Evolutionary conservation across 2,329 filamentous ascomycete genomes (phyloP).

Genomic region (Diaporthe vaccinii): DNA sequence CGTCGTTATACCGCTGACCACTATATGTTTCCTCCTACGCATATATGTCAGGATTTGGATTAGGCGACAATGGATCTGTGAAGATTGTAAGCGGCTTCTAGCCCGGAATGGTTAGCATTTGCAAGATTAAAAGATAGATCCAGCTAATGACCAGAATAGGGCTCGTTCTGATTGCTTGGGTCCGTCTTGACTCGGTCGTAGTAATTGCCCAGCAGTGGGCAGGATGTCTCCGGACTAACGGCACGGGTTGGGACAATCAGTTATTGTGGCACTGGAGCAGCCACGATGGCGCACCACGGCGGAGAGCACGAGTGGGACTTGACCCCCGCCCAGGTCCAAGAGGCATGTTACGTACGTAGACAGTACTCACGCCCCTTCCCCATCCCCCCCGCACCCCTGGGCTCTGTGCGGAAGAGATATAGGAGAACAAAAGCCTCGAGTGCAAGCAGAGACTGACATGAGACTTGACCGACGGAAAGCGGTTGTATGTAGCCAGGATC

Average conservation of each 20-base stretch:
- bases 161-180: conserved; percentile 7
- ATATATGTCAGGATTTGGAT: conserved; percentile 10
- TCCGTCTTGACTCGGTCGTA: not conserved
- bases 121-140: not conserved
- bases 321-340: not conserved
- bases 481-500: conserved; percentile 21
- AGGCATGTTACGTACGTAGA: conserved; percentile 16
- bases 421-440: not conserved
- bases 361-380: not conserved
- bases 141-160: conserved; percentile 1
- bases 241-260: conserved; percentile 1
- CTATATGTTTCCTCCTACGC: conserved; percentile 7
- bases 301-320: conserved; percentile 20
- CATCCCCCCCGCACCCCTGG: not conserved
- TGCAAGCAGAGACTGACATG: not conserved
- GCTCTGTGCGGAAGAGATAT: not conserved
- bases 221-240: not conserved
- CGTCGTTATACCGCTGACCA: not conserved
- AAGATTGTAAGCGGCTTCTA: not conserved
- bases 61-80: not conserved
- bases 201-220: not conserved
- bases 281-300: conserved; percentile 19
- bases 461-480: not conserved
- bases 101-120: not conserved
- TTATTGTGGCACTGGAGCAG: conserved; percentile 20